Evolutionary conservation across 2,329 filamentous ascomycete species (phyloP).

Genomic region (Colletotrichum sp.): DNA sequence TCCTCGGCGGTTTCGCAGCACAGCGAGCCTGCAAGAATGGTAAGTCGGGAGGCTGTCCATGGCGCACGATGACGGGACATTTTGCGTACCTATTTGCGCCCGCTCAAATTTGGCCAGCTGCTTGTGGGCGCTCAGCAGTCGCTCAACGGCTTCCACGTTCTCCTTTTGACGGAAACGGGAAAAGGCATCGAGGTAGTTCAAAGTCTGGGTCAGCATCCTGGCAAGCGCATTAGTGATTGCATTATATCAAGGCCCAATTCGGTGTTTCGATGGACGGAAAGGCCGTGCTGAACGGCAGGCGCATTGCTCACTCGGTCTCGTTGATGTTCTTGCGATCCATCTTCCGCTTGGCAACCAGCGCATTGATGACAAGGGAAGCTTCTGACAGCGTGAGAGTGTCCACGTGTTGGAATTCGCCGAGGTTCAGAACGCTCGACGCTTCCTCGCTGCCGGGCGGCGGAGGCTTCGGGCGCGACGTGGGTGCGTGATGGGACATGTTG

Average conservation of each 20-base stretch:
- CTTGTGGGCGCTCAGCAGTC: slow-evolving; percentile 78
- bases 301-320: slow-evolving; percentile 73
- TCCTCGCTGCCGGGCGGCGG: slow-evolving; percentile 82
- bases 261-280: background rate
- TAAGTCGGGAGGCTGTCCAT: background rate
- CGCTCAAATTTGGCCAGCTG: slow-evolving; percentile 91
- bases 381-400: slow-evolving; percentile 93
- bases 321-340: slow-evolving; percentile 82
- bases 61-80: background rate
- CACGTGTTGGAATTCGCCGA: slow-evolving; percentile 93
- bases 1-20: slow-evolving; percentile 94
- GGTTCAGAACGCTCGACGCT: slow-evolving; percentile 78
- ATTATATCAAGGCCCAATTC: background rate
- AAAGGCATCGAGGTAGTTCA: slow-evolving; percentile 93
- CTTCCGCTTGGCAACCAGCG: slow-evolving; percentile 80
- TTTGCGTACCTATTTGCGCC: slow-evolving; percentile 78
- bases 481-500: slow-evolving; percentile 20
- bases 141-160: slow-evolving; percentile 92
- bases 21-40: slow-evolving; percentile 70
- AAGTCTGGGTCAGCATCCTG: slow-evolving; percentile 83
- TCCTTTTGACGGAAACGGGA: slow-evolving; percentile 95
- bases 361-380: slow-evolving; percentile 89
- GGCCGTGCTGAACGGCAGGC: background rate
- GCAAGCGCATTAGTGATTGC: background rate
- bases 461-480: slow-evolving; percentile 71